These are phyloP conservation scores for Hypoxylon sp. DNA, from an alignment of 2,329 filamentous ascomycete genomes.

Conservation along the genomic window DNA sequence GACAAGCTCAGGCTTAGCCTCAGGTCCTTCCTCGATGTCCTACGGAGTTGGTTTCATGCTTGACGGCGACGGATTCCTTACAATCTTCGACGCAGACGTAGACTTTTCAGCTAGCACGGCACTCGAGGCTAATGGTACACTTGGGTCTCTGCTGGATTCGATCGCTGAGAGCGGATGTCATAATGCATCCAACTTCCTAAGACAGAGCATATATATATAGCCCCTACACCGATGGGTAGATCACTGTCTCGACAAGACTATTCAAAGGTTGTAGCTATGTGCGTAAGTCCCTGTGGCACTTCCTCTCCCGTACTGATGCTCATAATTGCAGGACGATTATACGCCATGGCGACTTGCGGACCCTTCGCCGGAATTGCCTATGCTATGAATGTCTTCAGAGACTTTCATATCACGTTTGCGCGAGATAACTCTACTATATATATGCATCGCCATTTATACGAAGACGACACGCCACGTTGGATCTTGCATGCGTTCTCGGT, in stretches of 20 bases:
- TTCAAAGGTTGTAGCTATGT: slow-evolving; percentile 42
- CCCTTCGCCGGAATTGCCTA: slow-evolving; percentile 57
- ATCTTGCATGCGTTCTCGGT: slow-evolving; percentile 60
- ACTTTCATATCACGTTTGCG: slow-evolving; percentile 56
- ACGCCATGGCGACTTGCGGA: slow-evolving; percentile 57
- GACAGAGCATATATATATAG: slow-evolving; percentile 6
- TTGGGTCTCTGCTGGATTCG: slow-evolving; percentile 36
- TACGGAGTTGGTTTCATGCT: slow-evolving; percentile 27
- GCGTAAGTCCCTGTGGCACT: slow-evolving; percentile 41
- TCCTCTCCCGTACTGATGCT: slow-evolving; percentile 9
- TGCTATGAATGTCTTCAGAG: slow-evolving; percentile 54
- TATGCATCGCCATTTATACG: slow-evolving; percentile 62
- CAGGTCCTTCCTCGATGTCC: slow-evolving; percentile 55
- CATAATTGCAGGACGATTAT: slow-evolving; percentile 39
- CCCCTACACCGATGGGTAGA: slow-evolving; percentile 22
- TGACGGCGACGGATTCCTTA: slow-evolving; percentile 16
- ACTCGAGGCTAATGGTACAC: slow-evolving; percentile 36
- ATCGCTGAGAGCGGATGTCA: slow-evolving; percentile 27
- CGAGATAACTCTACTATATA: slow-evolving; percentile 59
- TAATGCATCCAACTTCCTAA: slow-evolving; percentile 19
- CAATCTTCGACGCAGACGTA: slow-evolving; percentile 20
- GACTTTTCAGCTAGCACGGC: slow-evolving; percentile 15
- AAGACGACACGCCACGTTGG: slow-evolving; percentile 57
- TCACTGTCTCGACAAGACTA: slow-evolving; percentile 43
- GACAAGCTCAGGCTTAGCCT: slow-evolving; percentile 50